These are phyloP conservation scores for Symbiotaphrina buchneri DNA, from an alignment of 495 filamentous ascomycete genomes.

Conservation along the genomic window DNA sequence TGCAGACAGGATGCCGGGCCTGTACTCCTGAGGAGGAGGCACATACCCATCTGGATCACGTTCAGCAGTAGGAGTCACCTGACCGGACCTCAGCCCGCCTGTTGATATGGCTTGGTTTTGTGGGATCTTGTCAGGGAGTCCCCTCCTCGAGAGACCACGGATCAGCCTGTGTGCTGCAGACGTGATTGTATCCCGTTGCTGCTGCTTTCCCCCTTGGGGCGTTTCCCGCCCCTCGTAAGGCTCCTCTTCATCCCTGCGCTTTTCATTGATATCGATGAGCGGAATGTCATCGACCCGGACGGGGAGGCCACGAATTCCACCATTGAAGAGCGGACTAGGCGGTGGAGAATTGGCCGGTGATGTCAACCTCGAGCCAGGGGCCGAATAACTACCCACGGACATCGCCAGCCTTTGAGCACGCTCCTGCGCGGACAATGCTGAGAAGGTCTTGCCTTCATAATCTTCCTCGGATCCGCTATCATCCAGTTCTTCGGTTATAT, in stretches of 20 bases:
- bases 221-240: neutral
- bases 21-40: slow-evolving; percentile 44
- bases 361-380: slow-evolving; percentile 7
- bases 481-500: neutral
- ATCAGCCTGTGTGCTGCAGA: slow-evolving; percentile 26
- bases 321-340: neutral
- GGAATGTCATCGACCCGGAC: slow-evolving; percentile 9
- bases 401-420: slow-evolving; percentile 9
- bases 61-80: slow-evolving; percentile 35
- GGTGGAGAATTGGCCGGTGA: slow-evolving; percentile 8
- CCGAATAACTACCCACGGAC: slow-evolving; percentile 9
- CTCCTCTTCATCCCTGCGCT: slow-evolving; percentile 10
- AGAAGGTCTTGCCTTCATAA: neutral
- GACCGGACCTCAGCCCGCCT: slow-evolving; percentile 30
- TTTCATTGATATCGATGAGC: slow-evolving; percentile 7
- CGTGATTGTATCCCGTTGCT: slow-evolving; percentile 8
- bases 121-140: slow-evolving; percentile 11
- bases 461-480: no score
- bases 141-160: slow-evolving; percentile 9
- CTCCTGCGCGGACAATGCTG: slow-evolving; percentile 6
- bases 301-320: slow-evolving; percentile 1
- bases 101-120: slow-evolving; percentile 7
- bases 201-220: no score
- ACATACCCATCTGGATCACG: slow-evolving; percentile 40
- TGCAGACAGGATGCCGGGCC: slow-evolving; percentile 52